Evolutionary conservation across 805 yeast genomes (phyloP).

Genomic region (Starmerella potacharoeniae): DNA sequence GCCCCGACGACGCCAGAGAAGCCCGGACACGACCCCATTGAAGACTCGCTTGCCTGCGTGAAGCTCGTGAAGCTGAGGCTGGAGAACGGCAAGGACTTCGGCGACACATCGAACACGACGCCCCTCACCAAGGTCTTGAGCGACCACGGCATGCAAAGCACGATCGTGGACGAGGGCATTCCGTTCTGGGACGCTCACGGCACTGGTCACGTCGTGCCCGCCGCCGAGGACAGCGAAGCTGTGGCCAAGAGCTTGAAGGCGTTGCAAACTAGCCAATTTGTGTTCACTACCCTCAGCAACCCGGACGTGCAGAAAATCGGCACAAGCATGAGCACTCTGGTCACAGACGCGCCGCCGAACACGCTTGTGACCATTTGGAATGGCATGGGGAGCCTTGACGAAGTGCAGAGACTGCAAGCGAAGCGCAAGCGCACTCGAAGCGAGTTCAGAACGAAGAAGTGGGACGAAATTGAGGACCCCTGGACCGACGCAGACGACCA

Average conservation of each 20-base stretch:
- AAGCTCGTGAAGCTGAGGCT: slow-evolving; percentile 64
- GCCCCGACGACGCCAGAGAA: slow-evolving; percentile 32
- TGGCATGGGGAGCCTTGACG: slow-evolving; percentile 50
- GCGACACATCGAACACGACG: slow-evolving; percentile 31
- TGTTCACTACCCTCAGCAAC: slow-evolving; percentile 4
- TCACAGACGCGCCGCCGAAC: slow-evolving; percentile 43
- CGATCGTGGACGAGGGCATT: slow-evolving; percentile 30
- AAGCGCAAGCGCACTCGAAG: slow-evolving; percentile 36
- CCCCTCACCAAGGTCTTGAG: slow-evolving; percentile 7
- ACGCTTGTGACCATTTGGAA: slow-evolving; percentile 52
- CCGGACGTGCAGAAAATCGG: slow-evolving; percentile 28
- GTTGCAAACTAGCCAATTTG: background rate
- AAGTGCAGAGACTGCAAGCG: slow-evolving; percentile 34
- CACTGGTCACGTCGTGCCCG: slow-evolving; percentile 25
- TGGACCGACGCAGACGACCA: slow-evolving; percentile 45
- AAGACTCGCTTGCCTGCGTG: slow-evolving; percentile 72
- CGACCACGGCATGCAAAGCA: slow-evolving; percentile 20
- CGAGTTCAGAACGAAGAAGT: slow-evolving; percentile 35
- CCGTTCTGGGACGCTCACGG: slow-evolving; percentile 27
- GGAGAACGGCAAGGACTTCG: slow-evolving; percentile 54
- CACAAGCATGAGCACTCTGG: slow-evolving; percentile 38
- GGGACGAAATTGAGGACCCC: slow-evolving; percentile 35
- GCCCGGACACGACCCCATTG: slow-evolving; percentile 72
- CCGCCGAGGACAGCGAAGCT: slow-evolving; percentile 10
- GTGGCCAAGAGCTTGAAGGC: slow-evolving; percentile 4